Conservation (phyloP, 73 alveolate species). For the Uronychia setigera region DNA sequence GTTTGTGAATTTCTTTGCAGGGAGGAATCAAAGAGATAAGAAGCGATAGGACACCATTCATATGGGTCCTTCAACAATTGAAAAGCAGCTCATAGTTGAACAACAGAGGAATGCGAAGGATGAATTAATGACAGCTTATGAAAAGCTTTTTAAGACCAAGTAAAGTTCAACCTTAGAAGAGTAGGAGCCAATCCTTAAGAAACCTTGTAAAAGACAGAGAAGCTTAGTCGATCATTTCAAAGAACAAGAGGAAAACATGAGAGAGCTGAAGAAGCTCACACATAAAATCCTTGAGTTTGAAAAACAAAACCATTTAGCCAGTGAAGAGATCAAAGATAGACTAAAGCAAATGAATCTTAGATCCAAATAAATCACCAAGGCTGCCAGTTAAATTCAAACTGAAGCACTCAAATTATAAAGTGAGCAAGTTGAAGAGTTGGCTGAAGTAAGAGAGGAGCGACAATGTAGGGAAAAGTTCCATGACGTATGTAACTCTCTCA, state of each 20-base stretch:
- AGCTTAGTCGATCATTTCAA: not conserved
- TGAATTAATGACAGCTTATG: too few relatives aligned
- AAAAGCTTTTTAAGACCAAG: not conserved
- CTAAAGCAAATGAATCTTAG: not conserved
- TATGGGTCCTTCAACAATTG: not conserved
- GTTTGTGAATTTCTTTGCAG: not conserved
- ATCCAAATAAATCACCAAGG: not conserved
- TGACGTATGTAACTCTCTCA: not conserved
- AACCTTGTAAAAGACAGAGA: not conserved
- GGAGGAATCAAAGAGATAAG: not conserved
- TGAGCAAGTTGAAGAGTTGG: not conserved
- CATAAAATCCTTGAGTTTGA: not conserved
- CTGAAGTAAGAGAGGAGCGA: not conserved
- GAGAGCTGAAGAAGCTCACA: not conserved
- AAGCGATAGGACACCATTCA: not conserved
- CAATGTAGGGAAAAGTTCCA: not conserved
- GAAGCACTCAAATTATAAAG: not conserved
- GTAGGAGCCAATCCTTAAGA: not conserved
- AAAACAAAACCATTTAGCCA: not conserved
- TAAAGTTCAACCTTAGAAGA: not conserved
- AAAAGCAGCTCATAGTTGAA: not conserved
- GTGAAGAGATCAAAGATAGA: not conserved
- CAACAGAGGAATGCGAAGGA: too few relatives aligned
- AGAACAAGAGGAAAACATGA: not conserved
- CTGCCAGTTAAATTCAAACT: not conserved